phyloP scores from a whole-genome alignment of 1,284 basidiomycete genomes.

The Melampsora larici-populina region DNA sequence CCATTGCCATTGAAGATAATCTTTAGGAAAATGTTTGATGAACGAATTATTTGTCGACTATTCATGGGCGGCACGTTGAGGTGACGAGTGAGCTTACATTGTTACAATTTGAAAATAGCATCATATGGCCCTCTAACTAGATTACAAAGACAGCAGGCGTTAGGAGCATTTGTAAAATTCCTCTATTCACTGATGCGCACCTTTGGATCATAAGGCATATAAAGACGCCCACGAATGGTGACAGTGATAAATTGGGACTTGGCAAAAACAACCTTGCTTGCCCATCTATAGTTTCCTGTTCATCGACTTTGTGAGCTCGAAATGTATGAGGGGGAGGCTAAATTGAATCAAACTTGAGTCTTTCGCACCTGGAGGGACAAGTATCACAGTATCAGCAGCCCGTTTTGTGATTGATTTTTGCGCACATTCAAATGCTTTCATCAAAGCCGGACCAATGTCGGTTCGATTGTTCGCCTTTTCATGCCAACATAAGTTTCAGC shows the following conservation, averaged over 20 bases:
- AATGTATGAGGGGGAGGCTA: too few species aligned
- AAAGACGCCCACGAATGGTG: neutral
- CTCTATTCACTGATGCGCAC: neutral
- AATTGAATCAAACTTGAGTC: too few species aligned
- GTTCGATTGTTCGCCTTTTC: conserved; percentile 25
- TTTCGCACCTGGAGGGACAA: conserved; percentile 18
- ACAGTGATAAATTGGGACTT: neutral
- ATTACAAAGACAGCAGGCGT: neutral
- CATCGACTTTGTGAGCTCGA: too few species aligned
- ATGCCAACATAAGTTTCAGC: neutral
- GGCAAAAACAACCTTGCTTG: neutral
- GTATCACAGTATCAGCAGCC: conserved; percentile 15
- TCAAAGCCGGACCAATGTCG: conserved; percentile 25
- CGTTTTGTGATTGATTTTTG: neutral
- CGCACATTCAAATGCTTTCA: conserved; percentile 28
- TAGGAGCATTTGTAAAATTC: neutral
- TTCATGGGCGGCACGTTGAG: too few species aligned
- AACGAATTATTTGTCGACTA: too few species aligned
- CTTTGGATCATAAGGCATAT: conserved; percentile 6
- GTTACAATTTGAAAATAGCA: conserved; percentile 6
- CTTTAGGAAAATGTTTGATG: neutral
- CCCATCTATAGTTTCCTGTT: neutral
- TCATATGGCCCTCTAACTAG: conserved; percentile 24
- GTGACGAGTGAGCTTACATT: conserved; percentile 3
- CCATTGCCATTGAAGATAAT: conserved; percentile 20